Evolutionary conservation across 495 filamentous ascomycete genomes (phyloP).

Genomic region (Penicillium turbatum): DNA sequence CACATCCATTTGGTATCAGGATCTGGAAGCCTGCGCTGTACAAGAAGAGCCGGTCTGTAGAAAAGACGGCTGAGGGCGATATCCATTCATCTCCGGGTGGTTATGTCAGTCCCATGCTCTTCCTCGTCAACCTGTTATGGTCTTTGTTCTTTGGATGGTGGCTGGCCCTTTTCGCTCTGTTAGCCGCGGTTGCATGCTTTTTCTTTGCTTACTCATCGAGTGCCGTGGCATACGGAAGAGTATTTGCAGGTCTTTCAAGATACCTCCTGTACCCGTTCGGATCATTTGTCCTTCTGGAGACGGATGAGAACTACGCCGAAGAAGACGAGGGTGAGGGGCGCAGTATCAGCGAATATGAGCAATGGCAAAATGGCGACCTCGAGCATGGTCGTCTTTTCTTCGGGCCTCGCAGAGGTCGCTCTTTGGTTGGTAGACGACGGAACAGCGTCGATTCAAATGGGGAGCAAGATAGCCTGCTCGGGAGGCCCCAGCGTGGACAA

Average conservation of each 20-base stretch:
- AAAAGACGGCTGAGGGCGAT: constrained; percentile 93
- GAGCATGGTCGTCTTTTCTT: constrained; percentile 96
- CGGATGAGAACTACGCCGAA: constrained; percentile 89
- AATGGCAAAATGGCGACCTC: constrained; percentile 96
- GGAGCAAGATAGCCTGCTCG: constrained; percentile 87
- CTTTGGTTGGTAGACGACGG: constrained; percentile 82
- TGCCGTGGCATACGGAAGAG: constrained; percentile 78
- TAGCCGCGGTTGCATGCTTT: constrained; percentile 73
- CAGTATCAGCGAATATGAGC: constrained; percentile 98
- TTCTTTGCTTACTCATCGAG: constrained; percentile 73
- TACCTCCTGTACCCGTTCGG: constrained; percentile 97
- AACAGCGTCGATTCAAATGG: constrained; percentile 82
- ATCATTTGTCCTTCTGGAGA: constrained; percentile 86
- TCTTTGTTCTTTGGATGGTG: constrained; percentile 95
- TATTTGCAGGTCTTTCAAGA: constrained; percentile 75
- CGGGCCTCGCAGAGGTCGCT: constrained; percentile 71
- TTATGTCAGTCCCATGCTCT: constrained; percentile 74
- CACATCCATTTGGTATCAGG: constrained; percentile 96
- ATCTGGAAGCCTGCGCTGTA: constrained; percentile 99
- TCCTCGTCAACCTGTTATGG: constrained; percentile 86
- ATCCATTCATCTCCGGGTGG: constrained; percentile 95
- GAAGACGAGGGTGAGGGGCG: constrained; percentile 99
- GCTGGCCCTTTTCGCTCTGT: constrained; percentile 72
- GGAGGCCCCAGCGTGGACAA: constrained; percentile 54
- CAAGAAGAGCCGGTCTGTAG: constrained; percentile 94